A percentile compares a stretch with the other conserved stretches of the same genome.
Evolutionary conservation across 1,139 yeast genomes (phyloP).

Genomic region (Geotrichum reessii): DNA sequence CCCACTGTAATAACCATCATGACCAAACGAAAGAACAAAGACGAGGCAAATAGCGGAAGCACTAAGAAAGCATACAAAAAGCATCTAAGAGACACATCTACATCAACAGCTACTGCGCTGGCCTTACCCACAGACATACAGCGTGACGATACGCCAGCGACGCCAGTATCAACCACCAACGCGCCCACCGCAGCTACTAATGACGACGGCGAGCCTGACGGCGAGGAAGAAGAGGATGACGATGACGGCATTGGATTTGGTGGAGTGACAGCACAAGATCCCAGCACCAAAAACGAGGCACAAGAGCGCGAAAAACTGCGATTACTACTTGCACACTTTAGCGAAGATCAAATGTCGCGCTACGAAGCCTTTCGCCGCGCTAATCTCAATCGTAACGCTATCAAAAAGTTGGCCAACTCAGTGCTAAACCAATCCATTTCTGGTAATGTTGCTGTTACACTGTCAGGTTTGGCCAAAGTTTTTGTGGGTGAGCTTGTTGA

Average conservation of each 20-base stretch:
- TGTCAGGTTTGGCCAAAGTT: conserved; percentile 84
- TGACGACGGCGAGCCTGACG: conserved; percentile 22
- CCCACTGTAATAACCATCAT: not conserved
- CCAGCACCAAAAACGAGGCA: conserved; percentile 15
- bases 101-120: not conserved
- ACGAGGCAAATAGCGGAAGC: not conserved
- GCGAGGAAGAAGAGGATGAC: conserved; percentile 38
- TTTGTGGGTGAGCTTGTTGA: conserved; percentile 85
- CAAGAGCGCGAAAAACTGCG: conserved; percentile 47
- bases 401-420: conserved; percentile 73
- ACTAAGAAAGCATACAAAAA: not conserved
- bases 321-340: conserved; percentile 63
- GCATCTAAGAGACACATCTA: not conserved
- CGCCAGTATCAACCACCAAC: not conserved
- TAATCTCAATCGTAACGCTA: conserved; percentile 70
- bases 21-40: not conserved
- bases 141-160: not conserved
- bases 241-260: conserved; percentile 28
- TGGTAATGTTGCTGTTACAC: conserved; percentile 70
- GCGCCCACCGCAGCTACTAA: not conserved
- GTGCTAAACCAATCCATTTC: conserved; percentile 80
- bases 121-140: not conserved
- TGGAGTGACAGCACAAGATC: conserved; percentile 15
- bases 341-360: conserved; percentile 77
- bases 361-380: conserved; percentile 86